These are phyloP conservation scores for Diplosphaera chodatii DNA, from an alignment of 139 green algal species.

Conservation along the genomic window DNA sequence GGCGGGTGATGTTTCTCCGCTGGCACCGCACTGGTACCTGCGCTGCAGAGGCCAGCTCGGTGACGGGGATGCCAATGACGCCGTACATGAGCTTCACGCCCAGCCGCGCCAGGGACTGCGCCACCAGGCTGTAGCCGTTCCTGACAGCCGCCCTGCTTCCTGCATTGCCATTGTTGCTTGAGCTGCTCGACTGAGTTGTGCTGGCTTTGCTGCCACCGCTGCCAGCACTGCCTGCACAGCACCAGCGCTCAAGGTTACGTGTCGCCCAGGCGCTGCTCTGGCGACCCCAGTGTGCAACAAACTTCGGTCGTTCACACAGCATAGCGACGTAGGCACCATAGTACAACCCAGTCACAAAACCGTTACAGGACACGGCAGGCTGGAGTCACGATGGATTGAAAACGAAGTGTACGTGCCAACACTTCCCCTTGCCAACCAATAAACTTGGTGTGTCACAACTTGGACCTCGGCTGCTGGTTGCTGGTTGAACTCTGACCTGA, in stretches of 20 bases:
- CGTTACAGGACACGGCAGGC: too few species aligned
- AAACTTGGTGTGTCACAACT: neutral
- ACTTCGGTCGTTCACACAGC: too few species aligned
- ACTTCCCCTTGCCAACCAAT: too few species aligned
- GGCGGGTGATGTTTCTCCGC: too few species aligned
- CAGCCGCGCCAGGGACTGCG: constrained; percentile 33
- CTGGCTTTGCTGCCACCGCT: neutral
- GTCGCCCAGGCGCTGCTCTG: neutral
- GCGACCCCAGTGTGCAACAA: too few species aligned
- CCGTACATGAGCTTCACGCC: constrained; percentile 71
- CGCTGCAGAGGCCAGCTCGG: constrained; percentile 58
- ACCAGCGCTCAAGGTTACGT: too few species aligned
- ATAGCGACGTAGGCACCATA: too few species aligned
- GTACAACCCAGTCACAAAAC: too few species aligned
- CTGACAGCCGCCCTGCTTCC: neutral
- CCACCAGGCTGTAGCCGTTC: constrained; percentile 47
- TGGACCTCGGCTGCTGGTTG: neutral
- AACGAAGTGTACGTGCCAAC: too few species aligned
- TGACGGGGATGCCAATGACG: constrained; percentile 82
- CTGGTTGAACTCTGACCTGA: neutral
- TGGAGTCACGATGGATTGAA: too few species aligned
- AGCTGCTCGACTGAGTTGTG: neutral
- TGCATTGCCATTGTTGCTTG: neutral
- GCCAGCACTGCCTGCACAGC: too few species aligned
- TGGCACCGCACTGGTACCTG: too few species aligned